Base-by-base conservation (phyloP, 2,329 filamentous ascomycete species). In the Paecilomyces sp. region DNA sequence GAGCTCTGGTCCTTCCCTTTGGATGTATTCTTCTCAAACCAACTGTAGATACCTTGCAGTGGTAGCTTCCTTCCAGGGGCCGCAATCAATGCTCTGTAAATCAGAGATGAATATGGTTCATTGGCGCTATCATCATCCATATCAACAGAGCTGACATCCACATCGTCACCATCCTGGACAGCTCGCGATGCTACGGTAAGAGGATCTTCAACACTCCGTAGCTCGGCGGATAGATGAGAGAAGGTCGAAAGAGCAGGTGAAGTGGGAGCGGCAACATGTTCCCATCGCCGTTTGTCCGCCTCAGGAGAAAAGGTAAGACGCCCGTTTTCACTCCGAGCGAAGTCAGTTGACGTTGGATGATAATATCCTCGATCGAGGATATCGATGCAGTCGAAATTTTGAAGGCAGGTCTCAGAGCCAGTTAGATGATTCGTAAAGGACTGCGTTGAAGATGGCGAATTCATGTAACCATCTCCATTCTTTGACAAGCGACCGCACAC, bases 11-110 rank as follows among this genome's bases (percentile, higher is more conserved):
- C 81, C 57, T 81, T 85, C 3, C 85, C 85, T 74, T 94, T 96
- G 65, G 85, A 83, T 2, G 92, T 96, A 69, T 96, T 88, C 30
- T 87, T 82, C 51, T 84, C 80, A 68, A 97, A 96, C 92, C 93
- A 97, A 60, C 88, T 82, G 74, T 97, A 97, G 60, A 97, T 90
- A 58, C 95, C 88, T 66, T 92, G 87, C 12, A 97, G 80, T 1
- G 88, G 85, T 85, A 97, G 89, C 24, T 85, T 86, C 62, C 88
- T 82, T 4, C 80, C 78, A 0, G 86, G 83, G 0, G 82, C 83
- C 65, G 85, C 85, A 77, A 87, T 84, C 22, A 97, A 83, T 1
- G 91, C 91, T 57, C 82, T 80, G 69, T 88, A 89, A 62, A 97
- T 91, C 15, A 96, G 82, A 67, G 89, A 83, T 0, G 93, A 92